A percentile compares a stretch with the other conserved stretches of the same genome.
Conservation (phyloP, 768 basidiomycete species). For the Cubamyces sp. region DNA sequence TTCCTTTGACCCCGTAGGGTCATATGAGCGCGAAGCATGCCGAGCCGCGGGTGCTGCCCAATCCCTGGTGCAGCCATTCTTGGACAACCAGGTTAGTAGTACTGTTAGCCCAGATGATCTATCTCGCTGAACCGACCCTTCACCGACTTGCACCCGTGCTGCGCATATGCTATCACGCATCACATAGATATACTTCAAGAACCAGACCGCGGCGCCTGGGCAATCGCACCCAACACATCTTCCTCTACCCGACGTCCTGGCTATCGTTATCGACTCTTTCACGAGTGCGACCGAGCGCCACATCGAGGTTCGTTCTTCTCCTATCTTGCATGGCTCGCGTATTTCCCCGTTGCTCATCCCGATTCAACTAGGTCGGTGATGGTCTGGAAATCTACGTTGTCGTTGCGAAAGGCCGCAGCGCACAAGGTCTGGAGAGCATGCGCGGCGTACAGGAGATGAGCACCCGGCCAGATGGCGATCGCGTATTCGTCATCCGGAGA, state of each 20-base stretch:
- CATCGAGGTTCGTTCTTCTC: conserved; percentile 71
- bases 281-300: conserved; percentile 97
- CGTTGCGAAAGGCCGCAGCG: conserved; percentile 65
- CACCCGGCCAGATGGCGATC: conserved; percentile 63
- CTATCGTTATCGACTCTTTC: conserved; percentile 94
- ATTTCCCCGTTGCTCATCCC: neutral
- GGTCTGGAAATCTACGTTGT: conserved; percentile 92
- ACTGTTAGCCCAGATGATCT: conserved; percentile 4
- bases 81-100: conserved; percentile 91
- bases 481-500: conserved; percentile 73
- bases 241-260: conserved; percentile 76
- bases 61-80: conserved; percentile 92
- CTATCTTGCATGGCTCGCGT: neutral
- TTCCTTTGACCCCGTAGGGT: conserved; percentile 99
- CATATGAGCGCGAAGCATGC: conserved; percentile 96
- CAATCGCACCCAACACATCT: conserved; percentile 79
- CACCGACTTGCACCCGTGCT: conserved; percentile 47
- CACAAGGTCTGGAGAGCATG: conserved; percentile 60
- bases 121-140: conserved; percentile 44
- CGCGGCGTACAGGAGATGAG: conserved; percentile 68
- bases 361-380: conserved; percentile 77
- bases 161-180: conserved; percentile 10
- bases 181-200: conserved; percentile 94
- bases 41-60: conserved; percentile 97
- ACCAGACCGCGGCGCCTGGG: conserved; percentile 78